Conservation (phyloP, 2,329 filamentous ascomycete genomes). For the Colletotrichum falcatum region DNA sequence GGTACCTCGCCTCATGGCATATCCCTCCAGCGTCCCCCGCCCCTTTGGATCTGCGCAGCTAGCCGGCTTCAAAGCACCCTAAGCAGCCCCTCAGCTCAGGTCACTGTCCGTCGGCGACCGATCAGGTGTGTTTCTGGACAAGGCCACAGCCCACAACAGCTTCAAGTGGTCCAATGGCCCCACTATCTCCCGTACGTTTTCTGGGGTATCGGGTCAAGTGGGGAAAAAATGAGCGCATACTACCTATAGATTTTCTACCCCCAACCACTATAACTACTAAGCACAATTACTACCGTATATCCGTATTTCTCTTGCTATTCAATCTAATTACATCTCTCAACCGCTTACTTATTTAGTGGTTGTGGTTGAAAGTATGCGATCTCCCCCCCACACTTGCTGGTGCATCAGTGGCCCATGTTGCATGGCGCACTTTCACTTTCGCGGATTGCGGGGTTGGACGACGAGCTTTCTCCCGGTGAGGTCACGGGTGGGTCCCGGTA, state of each 20-base stretch:
- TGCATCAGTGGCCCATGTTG: slow-evolving; percentile 40
- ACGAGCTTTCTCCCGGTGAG: slow-evolving; percentile 32
- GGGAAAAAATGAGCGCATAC: too few relatives aligned
- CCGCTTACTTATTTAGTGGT: too few relatives aligned
- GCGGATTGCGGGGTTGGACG: slow-evolving; percentile 46
- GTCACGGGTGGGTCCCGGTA: slow-evolving; percentile 41
- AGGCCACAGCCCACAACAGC: slow-evolving; percentile 40
- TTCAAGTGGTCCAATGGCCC: slow-evolving; percentile 40
- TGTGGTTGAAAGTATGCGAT: too few relatives aligned
- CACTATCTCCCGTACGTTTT: slow-evolving; percentile 42
- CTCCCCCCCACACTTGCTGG: too few relatives aligned
- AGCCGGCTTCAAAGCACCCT: slow-evolving; percentile 12
- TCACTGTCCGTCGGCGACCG: slow-evolving; percentile 27
- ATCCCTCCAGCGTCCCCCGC: slow-evolving; percentile 4
- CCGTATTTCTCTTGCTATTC: too few relatives aligned
- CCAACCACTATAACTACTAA: too few relatives aligned
- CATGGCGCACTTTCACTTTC: slow-evolving; percentile 32
- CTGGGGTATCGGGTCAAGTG: too few relatives aligned
- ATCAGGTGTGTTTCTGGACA: slow-evolving; percentile 41
- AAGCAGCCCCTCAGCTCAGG: slow-evolving; percentile 27
- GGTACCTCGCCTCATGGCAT: slow-evolving; percentile 16
- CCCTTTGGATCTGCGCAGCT: slow-evolving; percentile 22
- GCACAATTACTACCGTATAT: too few relatives aligned
- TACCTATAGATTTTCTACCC: too few relatives aligned
- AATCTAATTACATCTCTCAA: too few relatives aligned